A percentile compares a stretch with the other conserved stretches of the same genome.
Conservation (phyloP, 2,329 filamentous ascomycete species). For the Didymella glomerata region DNA sequence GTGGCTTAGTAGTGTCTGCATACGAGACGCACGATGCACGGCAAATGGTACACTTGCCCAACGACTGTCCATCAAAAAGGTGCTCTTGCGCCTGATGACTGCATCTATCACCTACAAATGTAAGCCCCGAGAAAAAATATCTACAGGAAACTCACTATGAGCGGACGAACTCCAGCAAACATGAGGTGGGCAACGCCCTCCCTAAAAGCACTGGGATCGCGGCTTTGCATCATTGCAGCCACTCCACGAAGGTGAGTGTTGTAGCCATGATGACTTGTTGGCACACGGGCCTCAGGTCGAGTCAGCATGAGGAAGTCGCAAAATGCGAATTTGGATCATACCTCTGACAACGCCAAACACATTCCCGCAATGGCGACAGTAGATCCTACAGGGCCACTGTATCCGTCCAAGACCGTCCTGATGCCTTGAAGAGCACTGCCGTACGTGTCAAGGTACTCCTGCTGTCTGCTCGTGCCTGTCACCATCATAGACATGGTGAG, state of each 20-base stretch:
- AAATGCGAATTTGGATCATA: background rate
- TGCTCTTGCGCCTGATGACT: background rate
- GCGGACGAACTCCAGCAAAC: background rate
- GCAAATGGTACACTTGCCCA: background rate
- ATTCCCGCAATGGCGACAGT: constrained; percentile 14
- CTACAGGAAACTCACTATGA: background rate
- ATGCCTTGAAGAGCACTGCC: constrained; percentile 12
- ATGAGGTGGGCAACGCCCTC: background rate
- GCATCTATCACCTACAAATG: background rate
- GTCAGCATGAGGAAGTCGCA: background rate
- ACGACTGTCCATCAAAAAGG: background rate
- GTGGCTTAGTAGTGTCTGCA: background rate
- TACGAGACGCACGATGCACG: background rate
- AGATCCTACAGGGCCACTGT: background rate
- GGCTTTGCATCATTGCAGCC: background rate
- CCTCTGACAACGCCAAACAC: constrained; percentile 14
- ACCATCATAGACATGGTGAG: constrained; percentile 13
- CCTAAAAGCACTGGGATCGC: background rate
- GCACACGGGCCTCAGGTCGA: background rate
- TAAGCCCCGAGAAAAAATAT: background rate
- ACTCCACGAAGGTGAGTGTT: background rate
- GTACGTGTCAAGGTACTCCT: constrained; percentile 12
- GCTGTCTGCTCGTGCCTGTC: background rate
- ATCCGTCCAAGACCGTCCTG: constrained; percentile 1
- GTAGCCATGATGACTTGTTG: background rate